Conservation (phyloP, 1,284 basidiomycete genomes). For the Mixia osmundae region DNA sequence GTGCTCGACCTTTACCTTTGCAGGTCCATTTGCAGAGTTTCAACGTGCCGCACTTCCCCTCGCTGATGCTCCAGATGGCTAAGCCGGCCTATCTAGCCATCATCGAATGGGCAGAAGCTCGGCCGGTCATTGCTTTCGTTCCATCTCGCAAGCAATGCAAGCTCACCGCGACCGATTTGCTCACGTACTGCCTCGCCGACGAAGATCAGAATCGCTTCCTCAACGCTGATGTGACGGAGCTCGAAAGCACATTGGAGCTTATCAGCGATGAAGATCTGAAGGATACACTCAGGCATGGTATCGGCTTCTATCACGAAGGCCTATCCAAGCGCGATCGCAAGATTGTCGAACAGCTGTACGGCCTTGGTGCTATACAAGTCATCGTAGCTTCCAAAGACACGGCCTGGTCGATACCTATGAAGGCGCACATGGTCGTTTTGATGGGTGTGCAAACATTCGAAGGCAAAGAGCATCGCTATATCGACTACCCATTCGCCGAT, state of each 20-base stretch:
- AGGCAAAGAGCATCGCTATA: constrained; percentile 75
- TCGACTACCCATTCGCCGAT: constrained; percentile 93
- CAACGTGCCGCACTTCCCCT: constrained; percentile 88
- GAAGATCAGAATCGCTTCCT: constrained; percentile 66
- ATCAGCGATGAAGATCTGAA: constrained; percentile 51
- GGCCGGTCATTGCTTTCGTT: constrained; percentile 80
- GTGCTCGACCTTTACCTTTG: constrained; percentile 81
- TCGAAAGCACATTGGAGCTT: constrained; percentile 71
- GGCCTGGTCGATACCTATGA: constrained; percentile 80
- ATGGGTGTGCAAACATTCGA: constrained; percentile 96
- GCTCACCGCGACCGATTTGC: constrained; percentile 71
- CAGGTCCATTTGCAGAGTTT: constrained; percentile 94
- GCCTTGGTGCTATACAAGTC: constrained; percentile 83
- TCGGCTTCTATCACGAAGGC: constrained; percentile 92
- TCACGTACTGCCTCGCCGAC: constrained; percentile 73
- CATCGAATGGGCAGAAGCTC: constrained; percentile 59
- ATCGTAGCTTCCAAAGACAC: constrained; percentile 89
- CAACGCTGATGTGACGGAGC: constrained; percentile 59
- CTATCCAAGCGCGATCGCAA: constrained; percentile 72
- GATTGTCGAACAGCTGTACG: constrained; percentile 79
- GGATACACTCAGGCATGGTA: constrained; percentile 67
- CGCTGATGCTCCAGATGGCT: constrained; percentile 96
- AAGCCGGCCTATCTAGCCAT: constrained; percentile 93
- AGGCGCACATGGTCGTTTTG: constrained; percentile 90
- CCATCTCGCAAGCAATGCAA: constrained; percentile 83